Evolutionary conservation across 2,329 filamentous ascomycete genomes (phyloP).

Genomic region (Trichoderma sp.): DNA sequence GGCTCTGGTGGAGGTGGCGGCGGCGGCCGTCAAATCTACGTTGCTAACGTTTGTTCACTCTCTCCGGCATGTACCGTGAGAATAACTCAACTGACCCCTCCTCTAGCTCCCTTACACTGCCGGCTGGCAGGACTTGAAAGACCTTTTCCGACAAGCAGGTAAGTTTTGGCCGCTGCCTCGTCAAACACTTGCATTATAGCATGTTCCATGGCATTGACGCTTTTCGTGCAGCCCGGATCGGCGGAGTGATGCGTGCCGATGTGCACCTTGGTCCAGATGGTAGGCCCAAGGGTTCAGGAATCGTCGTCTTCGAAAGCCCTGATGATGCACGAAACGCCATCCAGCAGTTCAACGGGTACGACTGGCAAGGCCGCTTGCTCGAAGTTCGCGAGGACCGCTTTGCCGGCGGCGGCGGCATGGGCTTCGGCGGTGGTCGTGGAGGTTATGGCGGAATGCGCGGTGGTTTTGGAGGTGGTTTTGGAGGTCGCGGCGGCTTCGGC

Average conservation of each 20-base stretch:
- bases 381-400: constrained; percentile 97
- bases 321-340: constrained; percentile 96
- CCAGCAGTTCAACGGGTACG: constrained; percentile 95
- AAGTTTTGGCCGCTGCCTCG: constrained; percentile 43
- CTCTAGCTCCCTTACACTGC: constrained; percentile 89
- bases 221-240: constrained; percentile 51
- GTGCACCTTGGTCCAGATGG: constrained; percentile 90
- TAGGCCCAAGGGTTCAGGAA: constrained; percentile 92
- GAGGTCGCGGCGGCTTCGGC: constrained; percentile 43
- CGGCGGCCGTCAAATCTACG: constrained; percentile 84
- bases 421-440: constrained; percentile 55
- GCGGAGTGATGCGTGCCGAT: constrained; percentile 87
- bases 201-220: not conserved
- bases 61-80: constrained; percentile 19
- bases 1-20: constrained; percentile 52
- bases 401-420: constrained; percentile 60
- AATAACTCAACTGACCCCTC: constrained; percentile 20
- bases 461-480: constrained; percentile 44
- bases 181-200: not conserved
- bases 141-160: constrained; percentile 98
- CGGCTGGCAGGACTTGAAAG: constrained; percentile 98
- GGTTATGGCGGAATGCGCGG: constrained; percentile 59
- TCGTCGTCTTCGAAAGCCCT: constrained; percentile 91
- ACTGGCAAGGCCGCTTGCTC: constrained; percentile 91
- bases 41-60: constrained; percentile 83